Conservation (phyloP, 176 grass and related monocot species). For the Calamus simplicifolius region DNA sequence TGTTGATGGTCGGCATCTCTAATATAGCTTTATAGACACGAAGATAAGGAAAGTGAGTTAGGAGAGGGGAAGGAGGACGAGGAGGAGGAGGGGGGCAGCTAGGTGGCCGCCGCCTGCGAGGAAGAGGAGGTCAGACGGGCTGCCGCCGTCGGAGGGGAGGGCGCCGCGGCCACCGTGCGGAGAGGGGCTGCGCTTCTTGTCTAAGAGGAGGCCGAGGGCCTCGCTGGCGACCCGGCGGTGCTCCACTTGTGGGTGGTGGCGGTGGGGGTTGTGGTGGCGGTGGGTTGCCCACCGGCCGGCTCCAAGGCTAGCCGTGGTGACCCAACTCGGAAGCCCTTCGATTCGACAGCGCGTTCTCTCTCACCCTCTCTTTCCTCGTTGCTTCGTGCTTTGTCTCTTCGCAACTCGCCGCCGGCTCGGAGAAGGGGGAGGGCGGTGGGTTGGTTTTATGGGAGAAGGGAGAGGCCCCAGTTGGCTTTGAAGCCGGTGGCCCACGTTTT, state of each 20-base stretch:
- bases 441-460: no score
- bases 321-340: not conserved
- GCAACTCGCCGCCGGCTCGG: no score
- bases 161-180: slow-evolving; percentile 9
- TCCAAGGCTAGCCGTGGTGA: slow-evolving; percentile 4
- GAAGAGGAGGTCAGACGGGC: slow-evolving; percentile 11
- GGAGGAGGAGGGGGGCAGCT: no score
- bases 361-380: no score
- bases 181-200: not conserved
- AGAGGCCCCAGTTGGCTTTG: no score
- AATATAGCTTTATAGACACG: not conserved
- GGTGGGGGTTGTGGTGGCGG: not conserved
- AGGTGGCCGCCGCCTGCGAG: slow-evolving; percentile 1
- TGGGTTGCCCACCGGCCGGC: slow-evolving; percentile 2
- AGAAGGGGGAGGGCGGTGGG: no score
- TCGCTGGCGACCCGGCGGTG: no score
- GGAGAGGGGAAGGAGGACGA: no score
- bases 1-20: not conserved
- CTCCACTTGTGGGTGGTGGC: not conserved
- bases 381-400: no score
- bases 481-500: no score
- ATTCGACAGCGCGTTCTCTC: no score
- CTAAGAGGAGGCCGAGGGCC: not conserved
- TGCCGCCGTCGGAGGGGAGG: slow-evolving; percentile 10
- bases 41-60: not conserved